phyloP scores from a whole-genome alignment of 805 yeast species.

The Jamesozyma lodderae region DNA sequence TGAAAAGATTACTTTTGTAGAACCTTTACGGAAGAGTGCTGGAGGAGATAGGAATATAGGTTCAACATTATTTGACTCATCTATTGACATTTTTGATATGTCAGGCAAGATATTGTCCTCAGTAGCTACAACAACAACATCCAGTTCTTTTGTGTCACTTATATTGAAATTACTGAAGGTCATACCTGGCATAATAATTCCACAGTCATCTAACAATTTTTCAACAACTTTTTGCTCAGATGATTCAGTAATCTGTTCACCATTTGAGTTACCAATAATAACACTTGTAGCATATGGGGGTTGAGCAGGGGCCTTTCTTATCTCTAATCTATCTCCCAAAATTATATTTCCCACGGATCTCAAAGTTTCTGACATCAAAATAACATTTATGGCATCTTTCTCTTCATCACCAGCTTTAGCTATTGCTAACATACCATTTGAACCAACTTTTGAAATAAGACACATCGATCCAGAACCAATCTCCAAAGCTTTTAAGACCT shows the following conservation, averaged over 20 bases:
- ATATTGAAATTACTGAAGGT: conserved; percentile 22
- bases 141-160: conserved; percentile 9
- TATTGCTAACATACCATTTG: conserved; percentile 39
- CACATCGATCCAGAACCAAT: conserved; percentile 39
- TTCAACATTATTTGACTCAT: conserved; percentile 10
- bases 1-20: conserved; percentile 23
- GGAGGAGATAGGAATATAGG: conserved; percentile 38
- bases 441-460: conserved; percentile 37
- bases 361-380: conserved; percentile 41
- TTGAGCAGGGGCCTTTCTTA: conserved; percentile 40
- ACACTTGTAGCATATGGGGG: conserved; percentile 40
- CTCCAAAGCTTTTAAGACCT: conserved; percentile 40
- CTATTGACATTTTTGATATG: conserved; percentile 28
- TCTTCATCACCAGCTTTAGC: conserved; percentile 33
- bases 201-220: conserved; percentile 43
- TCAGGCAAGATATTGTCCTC: conserved; percentile 33
- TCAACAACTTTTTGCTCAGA: conserved; percentile 29
- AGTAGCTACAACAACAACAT: conserved; percentile 19
- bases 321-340: conserved; percentile 42
- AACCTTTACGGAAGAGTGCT: conserved; percentile 35
- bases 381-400: conserved; percentile 30
- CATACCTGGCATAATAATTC: conserved; percentile 54
- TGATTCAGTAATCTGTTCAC: conserved; percentile 15
- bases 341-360: conserved; percentile 36
- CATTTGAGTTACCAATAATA: conserved; percentile 26